Evolutionary conservation across 2,329 filamentous ascomycete genomes (phyloP), one percentile per base, ranked within the genome.

Genomic region (Colletotrichum filicis): DNA sequence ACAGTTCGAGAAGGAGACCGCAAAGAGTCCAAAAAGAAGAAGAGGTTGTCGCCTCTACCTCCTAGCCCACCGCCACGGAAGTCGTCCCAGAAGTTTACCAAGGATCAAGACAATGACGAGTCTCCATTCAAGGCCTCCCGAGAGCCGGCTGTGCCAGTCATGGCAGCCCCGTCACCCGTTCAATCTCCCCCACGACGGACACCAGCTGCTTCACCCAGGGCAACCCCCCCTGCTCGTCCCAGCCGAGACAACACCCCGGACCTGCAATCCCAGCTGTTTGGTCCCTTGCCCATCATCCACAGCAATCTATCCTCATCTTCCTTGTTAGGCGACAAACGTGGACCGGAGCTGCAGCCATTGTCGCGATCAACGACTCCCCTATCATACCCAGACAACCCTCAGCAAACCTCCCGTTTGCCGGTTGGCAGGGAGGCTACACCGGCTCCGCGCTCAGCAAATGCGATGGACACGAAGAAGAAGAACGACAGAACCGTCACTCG

Each of bases 181-280:
- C 78, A 76, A 74, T 69, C 75, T 64, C 70, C 74, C 24, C 73
- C 77, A 58, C 63, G 78, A 77, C 46, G 80, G 74, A 69, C 73
- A 71, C 68, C 76, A 77, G 55, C 72, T 78, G 71, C 76, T 77
- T 63, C 82, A 19, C 77, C 80, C 16, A 83, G 81, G 46, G 78
- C 81, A 12, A 80, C 80, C 19, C 87, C 87, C 46, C 92, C 92
- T 37, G 80, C 84, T 42, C 85, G 93, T 62, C 93, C 93, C 1
- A 94, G 92, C 77, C 87, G 93, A 80, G 90, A 93, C 77, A 92
- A 92, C 28, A 91, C 91, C 0, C 88, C 90, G 5, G 87, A 90
- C 71, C 85, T 94, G 59, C 87, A 90, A 35, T 84, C 87, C 7
- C 89, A 91, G 71, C 78, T 90, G 2, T 86, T 85, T 35, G 84